Evolutionary conservation across 345 rosid genomes (phyloP).

Genomic region (Dipteronia dyeriana): DNA sequence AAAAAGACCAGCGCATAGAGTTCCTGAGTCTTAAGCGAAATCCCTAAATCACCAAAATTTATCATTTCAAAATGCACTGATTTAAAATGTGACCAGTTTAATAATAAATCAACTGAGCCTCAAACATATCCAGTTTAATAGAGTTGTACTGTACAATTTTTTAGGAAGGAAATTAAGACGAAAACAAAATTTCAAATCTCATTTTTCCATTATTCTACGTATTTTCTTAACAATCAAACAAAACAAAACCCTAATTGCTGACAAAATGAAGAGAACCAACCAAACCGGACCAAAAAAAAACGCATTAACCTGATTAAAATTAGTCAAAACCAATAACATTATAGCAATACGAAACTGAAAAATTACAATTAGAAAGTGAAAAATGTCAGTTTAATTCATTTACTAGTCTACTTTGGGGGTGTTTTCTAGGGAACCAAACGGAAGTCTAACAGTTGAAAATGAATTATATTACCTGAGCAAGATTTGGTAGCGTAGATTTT

Average conservation of each 20-base stretch:
- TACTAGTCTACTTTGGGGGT: not conserved
- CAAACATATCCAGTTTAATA: not conserved
- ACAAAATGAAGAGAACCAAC: not conserved
- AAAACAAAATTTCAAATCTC: not conserved
- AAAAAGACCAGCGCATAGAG: constrained; percentile 82
- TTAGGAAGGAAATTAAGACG: not conserved
- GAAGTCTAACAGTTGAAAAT: not conserved
- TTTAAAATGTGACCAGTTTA: constrained; percentile 2
- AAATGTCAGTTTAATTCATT: not conserved
- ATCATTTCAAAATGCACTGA: not conserved
- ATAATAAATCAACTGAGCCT: not conserved
- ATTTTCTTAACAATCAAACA: constrained; percentile 1
- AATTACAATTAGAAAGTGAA: not conserved
- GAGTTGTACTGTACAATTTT: not conserved
- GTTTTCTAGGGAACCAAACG: constrained; percentile 26
- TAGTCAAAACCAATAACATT: not conserved
- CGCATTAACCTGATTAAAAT: not conserved
- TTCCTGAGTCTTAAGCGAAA: constrained; percentile 95
- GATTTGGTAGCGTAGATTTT: constrained; percentile 96
- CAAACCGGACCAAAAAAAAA: not conserved
- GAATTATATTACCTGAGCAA: constrained; percentile 61
- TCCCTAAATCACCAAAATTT: constrained; percentile 41
- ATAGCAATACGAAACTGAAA: not conserved
- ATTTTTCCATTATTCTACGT: not conserved
- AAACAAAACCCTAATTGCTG: constrained; percentile 1